Evolutionary conservation across 2,329 filamentous ascomycete genomes (phyloP).

Genomic region (Colletotrichum orchidophilum): DNA sequence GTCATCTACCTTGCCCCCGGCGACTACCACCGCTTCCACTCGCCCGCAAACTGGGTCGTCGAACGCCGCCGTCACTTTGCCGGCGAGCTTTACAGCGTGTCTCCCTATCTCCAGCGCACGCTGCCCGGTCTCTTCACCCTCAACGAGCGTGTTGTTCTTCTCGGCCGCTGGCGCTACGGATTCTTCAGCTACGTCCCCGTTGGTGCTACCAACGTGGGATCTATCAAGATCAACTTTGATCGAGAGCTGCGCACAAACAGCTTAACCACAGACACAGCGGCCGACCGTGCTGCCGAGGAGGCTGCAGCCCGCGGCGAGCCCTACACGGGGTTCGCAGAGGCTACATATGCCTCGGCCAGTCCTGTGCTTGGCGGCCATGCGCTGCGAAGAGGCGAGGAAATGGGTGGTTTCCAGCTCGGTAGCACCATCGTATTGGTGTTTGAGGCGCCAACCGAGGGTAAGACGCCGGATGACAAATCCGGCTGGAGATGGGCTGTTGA

Average conservation of each 20-base stretch:
- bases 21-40: slow-evolving; percentile 99
- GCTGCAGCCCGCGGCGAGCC: slow-evolving; percentile 80
- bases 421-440: slow-evolving; percentile 97
- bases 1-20: slow-evolving; percentile 97
- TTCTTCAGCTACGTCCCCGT: slow-evolving; percentile 98
- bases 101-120: slow-evolving; percentile 91
- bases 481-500: slow-evolving; percentile 90
- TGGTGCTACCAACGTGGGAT: slow-evolving; percentile 96
- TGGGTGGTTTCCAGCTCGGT: slow-evolving; percentile 97
- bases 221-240: slow-evolving; percentile 97
- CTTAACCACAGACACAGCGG: slow-evolving; percentile 89
- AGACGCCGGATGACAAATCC: slow-evolving; percentile 56
- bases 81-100: slow-evolving; percentile 94
- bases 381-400: slow-evolving; percentile 88
- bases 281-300: slow-evolving; percentile 84
- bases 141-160: slow-evolving; percentile 93
- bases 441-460: slow-evolving; percentile 73
- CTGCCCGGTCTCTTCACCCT: slow-evolving; percentile 94
- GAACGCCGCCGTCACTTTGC: slow-evolving; percentile 96
- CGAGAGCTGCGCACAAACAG: slow-evolving; percentile 92
- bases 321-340: slow-evolving; percentile 92
- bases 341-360: slow-evolving; percentile 84
- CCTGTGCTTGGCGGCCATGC: slow-evolving; percentile 83
- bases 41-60: slow-evolving; percentile 93
- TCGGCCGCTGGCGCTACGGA: slow-evolving; percentile 95